Evolutionary conservation across 1,284 basidiomycete genomes (phyloP), one percentile per base, ranked within the genome.

Genomic region (Leccinum subfulvum): DNA sequence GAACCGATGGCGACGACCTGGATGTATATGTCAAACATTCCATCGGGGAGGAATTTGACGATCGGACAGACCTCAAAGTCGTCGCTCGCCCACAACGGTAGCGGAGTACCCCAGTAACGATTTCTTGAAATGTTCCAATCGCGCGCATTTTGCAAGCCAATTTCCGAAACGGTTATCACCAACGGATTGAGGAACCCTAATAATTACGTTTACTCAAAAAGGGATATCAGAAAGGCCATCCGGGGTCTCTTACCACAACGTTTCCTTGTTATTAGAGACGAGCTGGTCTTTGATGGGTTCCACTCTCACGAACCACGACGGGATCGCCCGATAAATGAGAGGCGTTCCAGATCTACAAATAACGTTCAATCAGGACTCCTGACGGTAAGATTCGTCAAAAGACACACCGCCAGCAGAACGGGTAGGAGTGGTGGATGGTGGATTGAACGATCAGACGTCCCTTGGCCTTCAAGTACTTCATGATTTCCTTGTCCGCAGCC

Each of bases 121-220:
- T 99, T 99, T 67, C 97, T 85, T n/a, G 95, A 97, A 67, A 99
- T 85, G 76, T 98, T 99, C 97, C 97, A 99, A 75, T 99, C 97
- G 37, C 97, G 87, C 11, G 97, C 97, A 76, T 97, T 98, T 57
- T 57, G 92, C 89, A 63, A 99, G 82, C 97, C 97, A 99, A 76
- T 94, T 97, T 28, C 95, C 95, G 74, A 99, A 99, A 58, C 97
- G 86, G 67, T 91, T 89, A 65, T 98, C 96, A 10, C 95, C 93
- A 57, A 99, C 90, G 68, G 81, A 83, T 69, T 91, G 88, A 4
- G 97, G 97, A 11, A 99, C 97, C 92, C 91, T 93, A 58, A 21
- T 21, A 21, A 21, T 54, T 2, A 23, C 39, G 44, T 33, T 56
- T 44, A 58, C 58, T 64, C 28, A 26, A 47, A n/a, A 55, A 18